Evolutionary conservation across 371 early-diverging fungal species (phyloP), one percentile per base, ranked within the genome.

Genomic region (Haplosporangium sp.): DNA sequence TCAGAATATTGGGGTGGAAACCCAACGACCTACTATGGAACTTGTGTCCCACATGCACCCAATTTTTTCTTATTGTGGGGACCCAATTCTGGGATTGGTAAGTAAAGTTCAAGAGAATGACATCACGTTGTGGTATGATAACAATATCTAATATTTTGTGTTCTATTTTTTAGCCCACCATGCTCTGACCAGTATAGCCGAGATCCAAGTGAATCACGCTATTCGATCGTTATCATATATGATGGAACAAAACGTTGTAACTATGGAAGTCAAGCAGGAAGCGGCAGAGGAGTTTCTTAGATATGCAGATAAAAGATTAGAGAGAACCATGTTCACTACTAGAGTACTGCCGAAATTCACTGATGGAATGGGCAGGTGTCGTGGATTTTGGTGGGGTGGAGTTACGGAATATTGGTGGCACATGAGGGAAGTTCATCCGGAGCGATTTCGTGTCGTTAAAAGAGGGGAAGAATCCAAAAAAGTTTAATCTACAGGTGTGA

Each of bases 31-130:
- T 81, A 74, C 20, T 74, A 68, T 38, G 81, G 81, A 20, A 74
- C 72, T 35, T 62, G 65, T 34, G 71, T 69, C 1, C 75, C 75
- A 5, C 40, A 64, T 17, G 71, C 81, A 0, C 81, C 81, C 37
- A 81, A 81, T 62, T 69, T 71, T 68, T 81, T 65, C 52, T n/a
- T 81, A 53, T 57, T 74, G 10, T 75, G 75, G 69, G 81, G 81
- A n/a, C 81, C 81, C 34, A 72, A 71, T 47, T 59, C 74, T 19
- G 71, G 74, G 6, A 44, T 79, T 11, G 71, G 78, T 77, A 67
- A 67, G 57, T 47, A 11, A 38, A 56, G 9, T 8, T 39, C 8
- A 9, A n/a, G 11, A 0, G 44, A 47, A 27, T 4, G 6, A 34
- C 38, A 10, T n/a, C 19, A 27, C 27, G 27, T 27, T 27, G 27